Evolutionary conservation across 768 basidiomycete species (phyloP), one percentile per base, ranked within the genome.

Genomic region (Grammothele lineata): DNA sequence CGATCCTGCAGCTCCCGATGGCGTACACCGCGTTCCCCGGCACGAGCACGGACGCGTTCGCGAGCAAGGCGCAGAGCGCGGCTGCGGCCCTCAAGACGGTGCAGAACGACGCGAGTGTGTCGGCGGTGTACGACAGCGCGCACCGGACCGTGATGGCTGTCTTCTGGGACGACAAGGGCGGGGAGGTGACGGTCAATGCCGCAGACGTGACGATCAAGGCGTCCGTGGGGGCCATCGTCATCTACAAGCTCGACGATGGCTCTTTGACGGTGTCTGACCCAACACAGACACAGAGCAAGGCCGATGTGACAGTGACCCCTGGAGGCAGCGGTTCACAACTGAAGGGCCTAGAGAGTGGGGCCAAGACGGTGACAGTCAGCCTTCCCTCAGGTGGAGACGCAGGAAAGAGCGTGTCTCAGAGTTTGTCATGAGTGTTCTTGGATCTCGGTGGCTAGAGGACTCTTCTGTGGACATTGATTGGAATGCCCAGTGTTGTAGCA

Each of bases 201-300:
- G 32, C 65, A 55, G 59, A 66, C n/a, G 56, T 66, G n/a, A 68
- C 61, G 17, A 52, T 72, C 17, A 59, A 61, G 24, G 54, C 70
- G 1, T 70, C 66, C 34, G 73, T 64, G 9, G 76, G 75, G 18
- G 57, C 70, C 5, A 70, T 68, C 2, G 44, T 82, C 12, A 69
- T 80, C 7, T 75, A 75, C 50, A 59, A 69, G 12, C 36, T 71
- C 18, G 53, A 64, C 10, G 64, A 68, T 2, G 69, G 74, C 27
- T 66, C 65, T 19, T 51, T 87, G 25, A 77, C 75, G 0, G 71
- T 85, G 11, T 76, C 84, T 0, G 85, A 87, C 59, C 85, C 85
- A 4, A 81, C 81, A 1, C 85, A 87, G 58, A 69, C 69, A 0
- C 55, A 78, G 21, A 43, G 52, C 6, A 52, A 58, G 2, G 59